Evolutionary conservation across 164 flowering plant genomes (phyloP).

Genomic region (Vitis cinerea): DNA sequence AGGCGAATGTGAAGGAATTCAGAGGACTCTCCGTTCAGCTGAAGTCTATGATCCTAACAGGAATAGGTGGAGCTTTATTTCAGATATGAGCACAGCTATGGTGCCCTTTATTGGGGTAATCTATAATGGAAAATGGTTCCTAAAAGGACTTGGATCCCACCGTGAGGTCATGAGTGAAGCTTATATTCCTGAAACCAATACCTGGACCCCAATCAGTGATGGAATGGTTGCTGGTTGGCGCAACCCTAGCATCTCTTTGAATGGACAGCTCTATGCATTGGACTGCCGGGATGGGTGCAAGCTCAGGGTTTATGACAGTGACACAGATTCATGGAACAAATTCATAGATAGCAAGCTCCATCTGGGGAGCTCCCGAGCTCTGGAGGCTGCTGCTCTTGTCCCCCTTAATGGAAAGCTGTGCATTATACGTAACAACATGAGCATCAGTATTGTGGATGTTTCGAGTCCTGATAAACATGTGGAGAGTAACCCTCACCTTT

Average conservation of each 20-base stretch:
- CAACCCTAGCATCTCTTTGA: constrained; percentile 79
- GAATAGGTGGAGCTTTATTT: constrained; percentile 75
- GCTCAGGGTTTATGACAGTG: constrained; percentile 69
- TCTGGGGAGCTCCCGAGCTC: constrained; percentile 77
- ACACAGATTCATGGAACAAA: constrained; percentile 75
- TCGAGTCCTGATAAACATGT: constrained; percentile 53
- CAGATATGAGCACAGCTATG: constrained; percentile 95
- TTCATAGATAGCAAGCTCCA: constrained; percentile 87
- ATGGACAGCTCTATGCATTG: constrained; percentile 77
- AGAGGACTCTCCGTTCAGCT: constrained; percentile 85
- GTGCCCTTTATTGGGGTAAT: constrained; percentile 94
- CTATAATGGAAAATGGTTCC: constrained; percentile 78
- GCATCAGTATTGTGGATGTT: constrained; percentile 86
- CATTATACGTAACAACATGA: constrained; percentile 95
- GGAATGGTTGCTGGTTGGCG: constrained; percentile 95
- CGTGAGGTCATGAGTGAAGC: constrained; percentile 92
- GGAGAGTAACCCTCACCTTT: constrained; percentile 65
- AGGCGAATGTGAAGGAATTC: constrained; percentile 93
- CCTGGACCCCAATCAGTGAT: constrained; percentile 63
- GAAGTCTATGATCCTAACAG: constrained; percentile 90
- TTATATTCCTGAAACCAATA: constrained; percentile 67
- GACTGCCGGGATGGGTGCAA: constrained; percentile 96
- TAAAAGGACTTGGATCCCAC: constrained; percentile 82
- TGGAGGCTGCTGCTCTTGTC: constrained; percentile 95
- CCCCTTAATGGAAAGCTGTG: constrained; percentile 89